Evolutionary conservation across 345 rosid species (phyloP).

Genomic region (Populus deltoides): DNA sequence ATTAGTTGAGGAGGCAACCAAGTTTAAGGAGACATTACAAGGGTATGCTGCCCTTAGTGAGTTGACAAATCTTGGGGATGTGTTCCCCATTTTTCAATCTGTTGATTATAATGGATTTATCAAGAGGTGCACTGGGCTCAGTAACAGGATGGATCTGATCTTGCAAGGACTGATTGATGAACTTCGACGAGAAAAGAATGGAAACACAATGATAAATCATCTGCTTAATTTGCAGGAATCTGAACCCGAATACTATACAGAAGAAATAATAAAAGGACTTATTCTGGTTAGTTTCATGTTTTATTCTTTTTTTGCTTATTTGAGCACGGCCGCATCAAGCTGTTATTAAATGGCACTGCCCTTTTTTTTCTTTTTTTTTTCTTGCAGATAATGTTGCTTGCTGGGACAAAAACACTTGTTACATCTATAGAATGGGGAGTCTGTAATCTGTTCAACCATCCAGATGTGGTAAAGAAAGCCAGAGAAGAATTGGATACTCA

Average conservation of each 20-base stretch:
- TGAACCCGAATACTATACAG: slow-evolving; percentile 38
- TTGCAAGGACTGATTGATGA: slow-evolving; percentile 50
- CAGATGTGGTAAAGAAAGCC: neutral
- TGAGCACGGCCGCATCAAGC: no score
- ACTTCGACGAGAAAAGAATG: slow-evolving; percentile 13
- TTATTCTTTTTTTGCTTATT: no score
- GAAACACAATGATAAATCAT: slow-evolving; percentile 44
- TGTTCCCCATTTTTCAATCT: slow-evolving; percentile 41
- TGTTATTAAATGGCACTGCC: no score
- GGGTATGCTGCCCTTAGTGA: slow-evolving; percentile 26
- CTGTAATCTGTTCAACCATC: slow-evolving; percentile 16
- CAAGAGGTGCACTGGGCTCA: slow-evolving; percentile 22
- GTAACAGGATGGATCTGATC: slow-evolving; percentile 32
- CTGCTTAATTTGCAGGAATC: slow-evolving; percentile 41
- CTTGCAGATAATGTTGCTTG: slow-evolving; percentile 3
- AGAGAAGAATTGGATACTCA: slow-evolving; percentile 16
- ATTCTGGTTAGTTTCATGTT: neutral
- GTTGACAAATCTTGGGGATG: slow-evolving; percentile 39
- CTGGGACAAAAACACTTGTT: slow-evolving; percentile 10
- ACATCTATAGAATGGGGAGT: slow-evolving; percentile 14
- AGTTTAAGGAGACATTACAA: slow-evolving; percentile 33
- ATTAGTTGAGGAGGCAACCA: slow-evolving; percentile 31
- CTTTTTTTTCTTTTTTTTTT: neutral
- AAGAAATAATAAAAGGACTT: slow-evolving; percentile 48
- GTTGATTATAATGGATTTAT: slow-evolving; percentile 18